Conservation (phyloP, 805 yeast genomes). For the Ogataea parapolymorpha region DNA sequence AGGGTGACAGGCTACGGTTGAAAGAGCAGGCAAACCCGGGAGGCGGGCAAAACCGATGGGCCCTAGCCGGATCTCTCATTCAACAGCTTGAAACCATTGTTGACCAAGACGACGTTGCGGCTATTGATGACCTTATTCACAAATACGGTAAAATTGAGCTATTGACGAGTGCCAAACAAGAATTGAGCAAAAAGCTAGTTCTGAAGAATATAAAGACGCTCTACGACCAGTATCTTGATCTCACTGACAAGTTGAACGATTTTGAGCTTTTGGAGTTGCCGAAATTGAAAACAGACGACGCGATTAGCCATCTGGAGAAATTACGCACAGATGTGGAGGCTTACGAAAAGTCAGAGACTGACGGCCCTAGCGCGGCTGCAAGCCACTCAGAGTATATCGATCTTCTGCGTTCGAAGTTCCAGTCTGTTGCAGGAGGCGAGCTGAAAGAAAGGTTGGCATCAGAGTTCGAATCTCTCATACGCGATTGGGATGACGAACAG, state of each 20-base stretch:
- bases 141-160: constrained; percentile 20
- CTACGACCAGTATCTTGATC: constrained; percentile 4
- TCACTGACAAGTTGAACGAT: constrained; percentile 10
- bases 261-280: constrained; percentile 10
- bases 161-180: constrained; percentile 12
- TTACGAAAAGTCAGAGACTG: constrained; percentile 24
- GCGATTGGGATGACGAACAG: constrained; percentile 5
- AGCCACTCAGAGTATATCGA: constrained; percentile 5
- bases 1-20: constrained; percentile 11
- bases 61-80: constrained; percentile 2
- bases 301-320: constrained; percentile 1
- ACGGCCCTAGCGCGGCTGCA: not conserved
- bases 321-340: constrained; percentile 17
- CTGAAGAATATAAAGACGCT: constrained; percentile 11
- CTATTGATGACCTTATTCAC: constrained; percentile 14
- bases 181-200: constrained; percentile 12
- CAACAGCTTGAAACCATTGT: constrained; percentile 1
- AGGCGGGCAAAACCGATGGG: not conserved
- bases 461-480: not conserved
- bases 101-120: constrained; percentile 5
- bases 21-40: not conserved
- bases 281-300: constrained; percentile 1
- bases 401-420: not conserved
- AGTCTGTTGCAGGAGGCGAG: not conserved
- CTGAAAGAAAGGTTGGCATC: not conserved